Conservation (phyloP, 352 stramenopile species). For the Thalassiosira livingstoniorum region DNA sequence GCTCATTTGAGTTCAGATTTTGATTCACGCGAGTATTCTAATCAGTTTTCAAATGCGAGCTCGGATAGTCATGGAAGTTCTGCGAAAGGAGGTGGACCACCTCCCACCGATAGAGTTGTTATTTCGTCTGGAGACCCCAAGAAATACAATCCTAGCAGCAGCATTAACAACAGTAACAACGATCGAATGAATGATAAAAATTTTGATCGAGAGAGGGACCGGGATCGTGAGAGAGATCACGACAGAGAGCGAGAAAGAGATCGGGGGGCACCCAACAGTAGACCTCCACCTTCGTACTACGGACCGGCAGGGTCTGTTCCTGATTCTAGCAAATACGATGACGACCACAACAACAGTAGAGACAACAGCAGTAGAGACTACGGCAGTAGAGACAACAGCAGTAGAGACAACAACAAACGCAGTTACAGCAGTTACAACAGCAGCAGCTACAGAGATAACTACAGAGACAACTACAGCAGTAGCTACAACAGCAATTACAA, state of each 20-base stretch:
- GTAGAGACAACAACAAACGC: constrained; percentile 49
- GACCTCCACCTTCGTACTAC: constrained; percentile 1
- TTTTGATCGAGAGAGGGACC: no score
- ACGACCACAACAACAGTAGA: constrained; percentile 22
- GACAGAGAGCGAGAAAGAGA: neutral
- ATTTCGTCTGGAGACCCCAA: neutral
- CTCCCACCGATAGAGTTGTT: neutral
- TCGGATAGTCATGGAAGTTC: neutral
- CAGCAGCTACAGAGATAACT: constrained; percentile 15
- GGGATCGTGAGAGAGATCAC: neutral
- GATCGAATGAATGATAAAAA: no score
- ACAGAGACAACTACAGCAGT: constrained; percentile 19
- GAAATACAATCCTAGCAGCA: no score
- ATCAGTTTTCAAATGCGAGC: no score
- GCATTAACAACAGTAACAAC: no score
- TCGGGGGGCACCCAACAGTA: neutral
- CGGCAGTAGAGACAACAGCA: constrained; percentile 5
- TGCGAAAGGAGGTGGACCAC: neutral
- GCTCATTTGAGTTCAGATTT: constrained; percentile 16
- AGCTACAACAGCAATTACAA: constrained; percentile 4
- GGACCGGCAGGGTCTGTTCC: neutral
- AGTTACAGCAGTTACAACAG: constrained; percentile 50
- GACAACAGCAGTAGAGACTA: constrained; percentile 39
- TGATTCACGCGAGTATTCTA: no score
- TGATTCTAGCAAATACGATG: no score